These are phyloP conservation scores for Massarina eburnea DNA, from an alignment of 2,329 filamentous ascomycete species.

Conservation along the genomic window DNA sequence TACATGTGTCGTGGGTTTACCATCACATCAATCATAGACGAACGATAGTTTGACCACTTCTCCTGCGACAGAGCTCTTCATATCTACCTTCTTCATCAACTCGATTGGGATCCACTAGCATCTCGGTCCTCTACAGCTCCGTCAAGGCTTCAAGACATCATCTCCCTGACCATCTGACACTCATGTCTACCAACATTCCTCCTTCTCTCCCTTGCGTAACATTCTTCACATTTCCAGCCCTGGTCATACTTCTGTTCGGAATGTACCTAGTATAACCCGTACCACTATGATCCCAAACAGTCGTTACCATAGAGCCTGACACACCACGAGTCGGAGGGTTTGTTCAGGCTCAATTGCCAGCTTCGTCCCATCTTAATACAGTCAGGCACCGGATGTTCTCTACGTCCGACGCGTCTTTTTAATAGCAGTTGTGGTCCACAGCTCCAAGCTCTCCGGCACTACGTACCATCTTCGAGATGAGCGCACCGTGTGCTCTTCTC, in stretches of 20 bases:
- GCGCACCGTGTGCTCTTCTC: constrained; percentile 13
- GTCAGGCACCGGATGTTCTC: constrained; percentile 14
- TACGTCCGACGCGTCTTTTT: constrained; percentile 10
- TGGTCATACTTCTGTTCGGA: constrained; percentile 10
- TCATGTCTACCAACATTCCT: neutral
- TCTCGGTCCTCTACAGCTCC: too few species aligned
- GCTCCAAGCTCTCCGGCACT: constrained; percentile 10
- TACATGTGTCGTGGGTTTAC: constrained; percentile 18
- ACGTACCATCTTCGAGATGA: constrained; percentile 21
- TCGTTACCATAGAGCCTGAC: constrained; percentile 26
- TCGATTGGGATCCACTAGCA: too few species aligned
- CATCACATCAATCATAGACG: constrained; percentile 4
- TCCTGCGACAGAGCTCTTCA: constrained; percentile 6
- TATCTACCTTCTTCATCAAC: neutral
- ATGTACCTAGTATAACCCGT: constrained; percentile 19
- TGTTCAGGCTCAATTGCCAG: constrained; percentile 29
- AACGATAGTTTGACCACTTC: constrained; percentile 8
- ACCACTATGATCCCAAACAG: constrained; percentile 14
- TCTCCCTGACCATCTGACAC: neutral
- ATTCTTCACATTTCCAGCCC: constrained; percentile 14
- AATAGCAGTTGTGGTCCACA: constrained; percentile 12
- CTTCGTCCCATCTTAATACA: constrained; percentile 17
- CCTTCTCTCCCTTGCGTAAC: constrained; percentile 15
- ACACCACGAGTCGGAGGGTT: constrained; percentile 26
- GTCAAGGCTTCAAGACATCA: too few species aligned